Evolutionary conservation across 805 yeast species (phyloP).

Genomic region (Metschnikowia amazonensis): DNA sequence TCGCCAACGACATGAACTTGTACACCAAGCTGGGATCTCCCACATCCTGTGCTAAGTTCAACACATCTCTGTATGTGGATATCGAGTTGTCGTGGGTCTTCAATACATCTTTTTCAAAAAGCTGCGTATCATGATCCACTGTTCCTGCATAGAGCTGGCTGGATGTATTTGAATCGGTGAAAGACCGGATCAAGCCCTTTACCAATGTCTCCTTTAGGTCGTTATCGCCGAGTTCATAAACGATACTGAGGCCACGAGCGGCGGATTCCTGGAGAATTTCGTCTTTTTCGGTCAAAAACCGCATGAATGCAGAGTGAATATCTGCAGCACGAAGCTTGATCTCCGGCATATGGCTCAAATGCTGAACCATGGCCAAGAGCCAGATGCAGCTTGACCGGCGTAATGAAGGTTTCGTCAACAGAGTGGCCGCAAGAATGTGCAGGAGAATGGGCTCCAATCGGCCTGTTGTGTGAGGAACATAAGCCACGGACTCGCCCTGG

Average conservation of each 20-base stretch:
- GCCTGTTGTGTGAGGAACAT: slow-evolving; percentile 18
- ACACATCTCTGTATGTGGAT: slow-evolving; percentile 86
- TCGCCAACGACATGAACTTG: slow-evolving; percentile 89
- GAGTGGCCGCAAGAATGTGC: slow-evolving; percentile 49
- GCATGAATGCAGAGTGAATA: slow-evolving; percentile 73
- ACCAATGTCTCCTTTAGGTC: slow-evolving; percentile 71
- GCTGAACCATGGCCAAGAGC: slow-evolving; percentile 77
- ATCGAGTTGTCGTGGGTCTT: slow-evolving; percentile 82
- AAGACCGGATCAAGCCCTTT: slow-evolving; percentile 66
- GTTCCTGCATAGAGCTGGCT: slow-evolving; percentile 55
- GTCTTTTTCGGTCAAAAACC: slow-evolving; percentile 74
- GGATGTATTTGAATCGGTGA: slow-evolving; percentile 61
- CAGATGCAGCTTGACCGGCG: slow-evolving; percentile 80
- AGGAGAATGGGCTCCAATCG: slow-evolving; percentile 39
- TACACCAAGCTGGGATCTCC: slow-evolving; percentile 94
- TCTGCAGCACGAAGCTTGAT: slow-evolving; percentile 46
- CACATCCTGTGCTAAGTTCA: slow-evolving; percentile 85
- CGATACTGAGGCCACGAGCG: slow-evolving; percentile 76
- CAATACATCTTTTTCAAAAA: slow-evolving; percentile 79
- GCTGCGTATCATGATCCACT: slow-evolving; percentile 71
- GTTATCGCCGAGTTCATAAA: slow-evolving; percentile 71
- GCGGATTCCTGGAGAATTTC: slow-evolving; percentile 92
- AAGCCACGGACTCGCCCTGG: slow-evolving; percentile 27
- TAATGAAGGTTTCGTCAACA: slow-evolving; percentile 66
- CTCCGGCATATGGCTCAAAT: slow-evolving; percentile 49